Evolutionary conservation across 257 asterid species (phyloP).

Genomic region (Scutellaria minor): DNA sequence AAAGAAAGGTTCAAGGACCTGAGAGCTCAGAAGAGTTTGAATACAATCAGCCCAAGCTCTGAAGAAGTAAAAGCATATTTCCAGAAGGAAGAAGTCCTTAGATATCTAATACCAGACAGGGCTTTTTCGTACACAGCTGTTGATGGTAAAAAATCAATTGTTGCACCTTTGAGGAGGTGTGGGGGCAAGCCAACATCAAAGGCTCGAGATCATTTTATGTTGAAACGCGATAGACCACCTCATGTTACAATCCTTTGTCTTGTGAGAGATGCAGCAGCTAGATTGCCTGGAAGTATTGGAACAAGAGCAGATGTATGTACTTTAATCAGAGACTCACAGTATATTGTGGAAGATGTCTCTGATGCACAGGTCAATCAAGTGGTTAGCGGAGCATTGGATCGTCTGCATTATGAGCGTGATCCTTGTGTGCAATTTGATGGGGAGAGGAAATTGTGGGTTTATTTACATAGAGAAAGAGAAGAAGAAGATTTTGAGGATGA

Average conservation of each 20-base stretch:
- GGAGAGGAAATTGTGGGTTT: slow-evolving; percentile 95
- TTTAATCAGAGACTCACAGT: slow-evolving; percentile 94
- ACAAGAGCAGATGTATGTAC: slow-evolving; percentile 98
- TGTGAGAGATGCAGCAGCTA: slow-evolving; percentile 97
- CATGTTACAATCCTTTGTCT: slow-evolving; percentile 97
- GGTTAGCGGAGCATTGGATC: slow-evolving; percentile 96
- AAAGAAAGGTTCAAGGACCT: slow-evolving; percentile 97
- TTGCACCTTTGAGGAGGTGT: slow-evolving; percentile 98
- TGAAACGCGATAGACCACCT: slow-evolving; percentile 93
- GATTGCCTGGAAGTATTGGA: slow-evolving; percentile 99
- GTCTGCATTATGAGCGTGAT: slow-evolving; percentile 96
- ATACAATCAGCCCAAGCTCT: slow-evolving; percentile 82
- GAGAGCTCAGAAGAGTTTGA: slow-evolving; percentile 96
- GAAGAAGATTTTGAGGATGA: slow-evolving; percentile 99
- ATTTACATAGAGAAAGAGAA: slow-evolving; percentile 89
- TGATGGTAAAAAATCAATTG: slow-evolving; percentile 95
- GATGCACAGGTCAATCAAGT: slow-evolving; percentile 97
- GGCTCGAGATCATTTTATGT: slow-evolving; percentile 98
- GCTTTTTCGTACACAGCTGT: slow-evolving; percentile 87
- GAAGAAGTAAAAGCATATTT: slow-evolving; percentile 90
- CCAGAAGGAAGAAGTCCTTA: slow-evolving; percentile 87
- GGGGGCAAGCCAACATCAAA: slow-evolving; percentile 99
- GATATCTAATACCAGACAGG: slow-evolving; percentile 97
- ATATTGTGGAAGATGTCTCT: slow-evolving; percentile 86
- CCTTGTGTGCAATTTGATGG: slow-evolving; percentile 98